Percentiles rank a stretch among this genome's conserved stretches.
These are phyloP conservation scores for Cyanodermella asteris DNA, from an alignment of 2,329 filamentous ascomycete genomes.

Conservation along the genomic window DNA sequence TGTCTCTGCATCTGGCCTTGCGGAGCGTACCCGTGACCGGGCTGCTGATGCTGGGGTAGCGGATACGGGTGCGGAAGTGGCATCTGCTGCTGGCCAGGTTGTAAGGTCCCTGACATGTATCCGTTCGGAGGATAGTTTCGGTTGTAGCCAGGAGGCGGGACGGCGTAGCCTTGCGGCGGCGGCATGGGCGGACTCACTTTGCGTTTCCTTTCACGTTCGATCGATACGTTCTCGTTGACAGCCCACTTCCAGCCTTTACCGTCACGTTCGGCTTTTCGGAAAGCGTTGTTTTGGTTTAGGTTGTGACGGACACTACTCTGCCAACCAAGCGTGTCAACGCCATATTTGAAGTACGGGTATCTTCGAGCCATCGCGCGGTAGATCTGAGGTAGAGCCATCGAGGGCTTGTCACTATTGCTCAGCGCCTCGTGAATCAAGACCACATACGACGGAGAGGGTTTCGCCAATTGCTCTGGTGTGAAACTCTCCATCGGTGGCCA, in stretches of 20 bases:
- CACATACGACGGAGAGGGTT: constrained; percentile 40
- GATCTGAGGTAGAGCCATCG: constrained; percentile 43
- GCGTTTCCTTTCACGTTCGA: constrained; percentile 36
- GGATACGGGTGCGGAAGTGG: constrained; percentile 1
- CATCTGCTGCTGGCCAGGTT: constrained; percentile 1
- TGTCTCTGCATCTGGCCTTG: constrained; percentile 1
- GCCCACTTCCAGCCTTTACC: constrained; percentile 45
- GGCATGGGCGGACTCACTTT: constrained; percentile 20
- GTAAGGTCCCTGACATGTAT: too few species aligned
- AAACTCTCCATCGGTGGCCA: constrained; percentile 37
- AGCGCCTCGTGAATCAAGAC: constrained; percentile 42
- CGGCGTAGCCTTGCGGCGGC: constrained; percentile 5
- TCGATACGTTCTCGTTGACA: constrained; percentile 34
- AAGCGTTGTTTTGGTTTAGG: constrained; percentile 33
- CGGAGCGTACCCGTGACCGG: too few species aligned
- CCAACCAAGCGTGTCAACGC: constrained; percentile 36
- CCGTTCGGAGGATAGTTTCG: too few species aligned
- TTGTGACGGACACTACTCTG: constrained; percentile 47
- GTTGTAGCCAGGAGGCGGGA: constrained; percentile 2
- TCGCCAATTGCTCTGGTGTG: constrained; percentile 39
- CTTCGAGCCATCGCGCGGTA: constrained; percentile 45
- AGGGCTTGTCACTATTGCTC: constrained; percentile 27
- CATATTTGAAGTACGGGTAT: constrained; percentile 37
- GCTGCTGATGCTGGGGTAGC: too few species aligned
- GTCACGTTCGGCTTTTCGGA: constrained; percentile 36